Base-by-base conservation (phyloP, 139 green algal species). In the Edaphochlamys debaryana region DNA sequence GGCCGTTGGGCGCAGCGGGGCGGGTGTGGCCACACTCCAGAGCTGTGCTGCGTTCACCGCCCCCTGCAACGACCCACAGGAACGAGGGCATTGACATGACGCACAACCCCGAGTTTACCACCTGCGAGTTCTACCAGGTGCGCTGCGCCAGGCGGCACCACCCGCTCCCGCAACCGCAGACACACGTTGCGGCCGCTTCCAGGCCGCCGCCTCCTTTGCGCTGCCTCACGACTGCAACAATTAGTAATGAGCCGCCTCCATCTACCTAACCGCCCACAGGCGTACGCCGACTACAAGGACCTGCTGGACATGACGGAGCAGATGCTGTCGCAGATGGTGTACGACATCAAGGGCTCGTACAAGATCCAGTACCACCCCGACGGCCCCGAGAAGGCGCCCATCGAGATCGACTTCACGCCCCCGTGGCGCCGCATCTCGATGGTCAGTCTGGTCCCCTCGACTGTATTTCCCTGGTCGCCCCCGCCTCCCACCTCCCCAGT, bases 101-200 rank as follows among this genome's bases (percentile, higher is more conserved):
- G n/a, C 98, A 99, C 95, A 99, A 99, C 90, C 98, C 98, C 22
- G 98, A 99, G 94, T 99, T 99, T 90, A 99, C 98, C 27, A 99
- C 97, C 17, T 97, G 94, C 84, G 98, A 99, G 89, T 99, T 99
- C 87, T 99, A 99, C 91, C 87, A 92, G 50, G 50, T 58, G 50
- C 7, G 50, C 2, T n/a, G n/a, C n/a, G n/a, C n/a, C n/a, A n/a
- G n/a, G n/a, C n/a, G n/a, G n/a, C n/a, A n/a, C n/a, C n/a, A n/a
- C n/a, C n/a, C n/a, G n/a, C n/a, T n/a, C n/a, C n/a, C n/a, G n/a
- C n/a, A n/a, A n/a, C n/a, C n/a, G n/a, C n/a, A n/a, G n/a, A n/a
- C n/a, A n/a, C n/a, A n/a, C n/a, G n/a, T n/a, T n/a, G n/a, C n/a
- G n/a, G n/a, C n/a, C n/a, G n/a, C n/a, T n/a, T n/a, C n/a, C n/a